Base-by-base conservation (phyloP, 148 eudicot species). In the Heliosperma pusillum region DNA sequence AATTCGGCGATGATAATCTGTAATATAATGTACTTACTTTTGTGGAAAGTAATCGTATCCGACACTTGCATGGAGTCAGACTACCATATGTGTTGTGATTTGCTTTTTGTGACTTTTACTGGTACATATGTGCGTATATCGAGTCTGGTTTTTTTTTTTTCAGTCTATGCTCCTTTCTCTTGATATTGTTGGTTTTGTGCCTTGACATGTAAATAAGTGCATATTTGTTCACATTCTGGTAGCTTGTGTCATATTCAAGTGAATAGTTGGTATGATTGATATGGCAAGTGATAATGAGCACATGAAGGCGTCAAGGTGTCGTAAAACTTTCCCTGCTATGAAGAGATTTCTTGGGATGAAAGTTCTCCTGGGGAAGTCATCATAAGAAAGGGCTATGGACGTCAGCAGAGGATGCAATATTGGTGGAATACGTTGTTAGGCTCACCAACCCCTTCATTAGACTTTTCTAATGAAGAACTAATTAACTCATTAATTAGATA, bases 351-450 rank as follows among this genome's bases (percentile, higher is more conserved):
- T 45, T 74, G 85, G 77, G 90, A 82, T 50, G 91, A 86, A 27
- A 79, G 71, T 74, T 36, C 81, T 66, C 77, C 79, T 45, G 88
- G 80, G 83, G 80, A 63, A 61, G 79, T 74, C 47, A 66, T 66
- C 78, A 92, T 13, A 94, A 94, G 85, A 94, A 94, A 77, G 98
- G 98, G 33, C 98, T 97, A 2, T 94, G 98, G 98, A 91, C 97
- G 22, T 77, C 98, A 44, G 89, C 87, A 2, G 98, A 94, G 80
- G 98, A 94, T 76, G 89, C 89, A n/a, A 92, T 94, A 66, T 76
- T 94, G 85, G 77, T 89, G 40, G 98, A 94, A 10, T 94, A 92
- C 76, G 97, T 94, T 21, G 85, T 76, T 29, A 90, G 80, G 72
- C 89, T n/a, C n/a, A n/a, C n/a, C n/a, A n/a, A n/a, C n/a, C n/a